These are phyloP conservation scores for Scytalidium sp. DNA, from an alignment of 2,329 filamentous ascomycete genomes.

Conservation along the genomic window DNA sequence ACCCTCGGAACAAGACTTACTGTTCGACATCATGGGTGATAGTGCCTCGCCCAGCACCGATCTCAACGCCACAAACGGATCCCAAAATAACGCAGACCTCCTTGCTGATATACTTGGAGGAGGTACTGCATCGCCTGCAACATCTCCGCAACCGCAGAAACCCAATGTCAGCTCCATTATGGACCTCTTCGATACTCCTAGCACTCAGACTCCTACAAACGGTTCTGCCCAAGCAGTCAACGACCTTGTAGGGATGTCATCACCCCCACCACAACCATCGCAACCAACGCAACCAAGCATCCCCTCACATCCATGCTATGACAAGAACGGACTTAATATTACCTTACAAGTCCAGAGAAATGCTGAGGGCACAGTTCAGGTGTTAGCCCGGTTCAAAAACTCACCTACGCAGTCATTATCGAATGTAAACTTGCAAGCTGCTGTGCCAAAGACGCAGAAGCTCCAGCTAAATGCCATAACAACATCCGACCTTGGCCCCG, in stretches of 20 bases:
- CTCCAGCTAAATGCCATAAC: slow-evolving; percentile 90
- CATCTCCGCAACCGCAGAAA: slow-evolving; percentile 51
- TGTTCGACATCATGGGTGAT: slow-evolving; percentile 90
- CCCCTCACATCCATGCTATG: slow-evolving; percentile 71
- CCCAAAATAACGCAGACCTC: slow-evolving; percentile 76
- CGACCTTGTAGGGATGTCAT: slow-evolving; percentile 46
- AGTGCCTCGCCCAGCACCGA: slow-evolving; percentile 58
- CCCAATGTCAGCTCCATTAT: slow-evolving; percentile 73
- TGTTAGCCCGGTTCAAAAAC: slow-evolving; percentile 82
- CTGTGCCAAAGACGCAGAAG: slow-evolving; percentile 95
- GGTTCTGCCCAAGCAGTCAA: slow-evolving; percentile 42
- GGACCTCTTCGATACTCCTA: slow-evolving; percentile 72
- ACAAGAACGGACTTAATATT: slow-evolving; percentile 79
- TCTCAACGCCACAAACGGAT: slow-evolving; percentile 56
- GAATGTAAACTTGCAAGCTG: slow-evolving; percentile 83
- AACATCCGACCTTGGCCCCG: slow-evolving; percentile 69
- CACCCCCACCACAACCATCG: slow-evolving; percentile 42
- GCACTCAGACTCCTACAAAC: slow-evolving; percentile 40
- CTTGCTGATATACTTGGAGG: slow-evolving; percentile 89
- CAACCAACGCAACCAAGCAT: slow-evolving; percentile 39
- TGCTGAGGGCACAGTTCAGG: slow-evolving; percentile 74
- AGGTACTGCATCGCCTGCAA: slow-evolving; percentile 45
- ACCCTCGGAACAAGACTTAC: slow-evolving; percentile 84
- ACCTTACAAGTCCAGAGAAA: slow-evolving; percentile 83
- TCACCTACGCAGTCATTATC: slow-evolving; percentile 62